These are phyloP conservation scores for Scytalidium sp. DNA, from an alignment of 2,329 filamentous ascomycete genomes.

Conservation along the genomic window DNA sequence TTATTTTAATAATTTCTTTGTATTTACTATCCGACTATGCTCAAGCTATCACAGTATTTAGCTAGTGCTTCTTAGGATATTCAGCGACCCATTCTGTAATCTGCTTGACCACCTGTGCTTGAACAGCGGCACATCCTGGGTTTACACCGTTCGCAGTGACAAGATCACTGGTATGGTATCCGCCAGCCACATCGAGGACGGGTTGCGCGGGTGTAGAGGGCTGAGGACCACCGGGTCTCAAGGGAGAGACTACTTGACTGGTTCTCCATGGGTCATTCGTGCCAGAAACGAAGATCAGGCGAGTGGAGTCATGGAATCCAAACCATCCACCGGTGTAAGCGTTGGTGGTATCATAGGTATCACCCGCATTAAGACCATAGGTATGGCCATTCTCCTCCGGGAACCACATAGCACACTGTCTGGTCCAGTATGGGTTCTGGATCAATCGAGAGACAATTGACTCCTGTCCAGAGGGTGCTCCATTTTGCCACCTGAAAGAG, in stretches of 20 bases:
- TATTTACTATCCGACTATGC: too few relatives aligned
- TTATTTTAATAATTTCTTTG: too few relatives aligned
- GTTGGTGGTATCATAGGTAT: slow-evolving; percentile 30
- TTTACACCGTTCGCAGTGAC: slow-evolving; percentile 39
- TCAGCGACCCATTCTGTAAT: slow-evolving; percentile 47
- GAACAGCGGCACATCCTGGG: slow-evolving; percentile 38
- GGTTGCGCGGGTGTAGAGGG: slow-evolving; percentile 41
- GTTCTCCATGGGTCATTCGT: slow-evolving; percentile 56
- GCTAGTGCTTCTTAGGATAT: slow-evolving; percentile 22
- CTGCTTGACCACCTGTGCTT: slow-evolving; percentile 41
- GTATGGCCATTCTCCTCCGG: slow-evolving; percentile 37
- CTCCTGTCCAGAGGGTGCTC: slow-evolving; percentile 36
- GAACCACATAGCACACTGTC: slow-evolving; percentile 50
- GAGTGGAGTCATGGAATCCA: background rate
- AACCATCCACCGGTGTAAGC: slow-evolving; percentile 50
- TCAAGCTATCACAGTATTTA: too few relatives aligned
- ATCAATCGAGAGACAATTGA: slow-evolving; percentile 29
- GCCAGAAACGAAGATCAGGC: slow-evolving; percentile 43
- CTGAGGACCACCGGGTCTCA: slow-evolving; percentile 50
- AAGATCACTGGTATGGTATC: slow-evolving; percentile 50
- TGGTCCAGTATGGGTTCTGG: slow-evolving; percentile 44
- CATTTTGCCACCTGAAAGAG: slow-evolving; percentile 47
- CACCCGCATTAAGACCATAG: slow-evolving; percentile 30
- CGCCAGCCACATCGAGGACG: slow-evolving; percentile 45
- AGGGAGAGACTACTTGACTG: slow-evolving; percentile 45